Evolutionary conservation across 192 early-diverging fungal genomes (phyloP).

Genomic region (Coemansia sp.): DNA sequence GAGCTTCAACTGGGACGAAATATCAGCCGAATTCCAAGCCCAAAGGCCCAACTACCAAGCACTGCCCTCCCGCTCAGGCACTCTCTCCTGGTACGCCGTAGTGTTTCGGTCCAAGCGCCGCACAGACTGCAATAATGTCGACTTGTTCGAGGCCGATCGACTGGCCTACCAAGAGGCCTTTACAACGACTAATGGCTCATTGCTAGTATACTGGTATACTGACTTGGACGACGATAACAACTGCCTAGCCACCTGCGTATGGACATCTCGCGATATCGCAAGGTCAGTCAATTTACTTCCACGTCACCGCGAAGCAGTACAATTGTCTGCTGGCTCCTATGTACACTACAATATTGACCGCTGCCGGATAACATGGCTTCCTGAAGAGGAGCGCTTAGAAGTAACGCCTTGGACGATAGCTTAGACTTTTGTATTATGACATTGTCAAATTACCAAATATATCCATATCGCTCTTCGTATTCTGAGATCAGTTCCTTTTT

Average conservation of each 20-base stretch:
- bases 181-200: conserved; percentile 29
- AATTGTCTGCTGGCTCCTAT: conserved; percentile 43
- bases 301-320: conserved; percentile 29
- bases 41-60: background rate
- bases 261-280: conserved; percentile 42
- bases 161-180: conserved; percentile 50
- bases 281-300: conserved; percentile 47
- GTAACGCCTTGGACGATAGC: conserved; percentile 6
- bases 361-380: conserved; percentile 28
- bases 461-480: conserved; percentile 6
- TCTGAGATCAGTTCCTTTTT: conserved; percentile 11
- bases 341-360: conserved; percentile 47
- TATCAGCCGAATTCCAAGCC: conserved; percentile 19
- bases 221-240: conserved; percentile 43
- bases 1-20: conserved; percentile 48
- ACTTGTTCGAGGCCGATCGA: conserved; percentile 45
- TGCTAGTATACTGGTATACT: conserved; percentile 52
- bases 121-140: conserved; percentile 39
- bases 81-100: conserved; percentile 44
- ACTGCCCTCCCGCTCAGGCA: background rate
- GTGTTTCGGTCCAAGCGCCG: conserved; percentile 48
- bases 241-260: conserved; percentile 52
- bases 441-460: background rate
- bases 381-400: background rate
- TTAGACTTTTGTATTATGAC: background rate